phyloP scores from a whole-genome alignment of 1,139 yeast species.

The Hyphopichia wangnamkhiaoensis region DNA sequence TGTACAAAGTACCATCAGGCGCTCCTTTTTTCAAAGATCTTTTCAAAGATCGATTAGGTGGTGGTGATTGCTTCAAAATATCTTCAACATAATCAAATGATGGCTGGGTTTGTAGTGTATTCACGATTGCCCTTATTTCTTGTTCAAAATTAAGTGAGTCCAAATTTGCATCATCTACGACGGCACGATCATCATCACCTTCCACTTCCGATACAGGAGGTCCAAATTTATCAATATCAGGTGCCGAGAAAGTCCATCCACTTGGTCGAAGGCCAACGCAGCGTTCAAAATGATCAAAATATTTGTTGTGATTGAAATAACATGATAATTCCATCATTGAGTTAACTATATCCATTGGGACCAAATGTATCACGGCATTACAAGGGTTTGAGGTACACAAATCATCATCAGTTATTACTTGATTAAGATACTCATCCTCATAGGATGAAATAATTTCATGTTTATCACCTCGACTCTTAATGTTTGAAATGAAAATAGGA shows the following conservation, averaged over 20 bases:
- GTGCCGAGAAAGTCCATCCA: conserved; percentile 72
- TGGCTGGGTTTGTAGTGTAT: conserved; percentile 14
- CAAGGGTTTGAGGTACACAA: conserved; percentile 35
- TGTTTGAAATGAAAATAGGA: conserved; percentile 53
- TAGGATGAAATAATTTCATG: conserved; percentile 39
- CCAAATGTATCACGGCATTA: conserved; percentile 66
- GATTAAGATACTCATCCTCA: conserved; percentile 32
- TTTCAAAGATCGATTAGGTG: conserved; percentile 12
- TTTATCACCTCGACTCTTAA: conserved; percentile 50
- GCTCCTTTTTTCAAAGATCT: conserved; percentile 16
- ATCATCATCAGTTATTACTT: conserved; percentile 32
- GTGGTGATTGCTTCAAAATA: conserved; percentile 35
- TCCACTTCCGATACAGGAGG: conserved; percentile 7
- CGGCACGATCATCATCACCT: conserved; percentile 7
- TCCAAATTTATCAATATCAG: conserved; percentile 6
- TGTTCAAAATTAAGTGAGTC: conserved; percentile 2
- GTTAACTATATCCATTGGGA: conserved; percentile 57
- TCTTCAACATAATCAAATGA: conserved; percentile 26
- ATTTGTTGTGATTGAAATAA: conserved; percentile 53
- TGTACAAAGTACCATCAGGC: conserved; percentile 30
- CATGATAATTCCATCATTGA: conserved; percentile 37
- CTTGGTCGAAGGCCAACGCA: conserved; percentile 76
- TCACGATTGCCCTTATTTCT: conserved; percentile 3
- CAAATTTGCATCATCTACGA: conserved; percentile 8
- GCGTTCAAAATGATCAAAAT: conserved; percentile 49